These are phyloP conservation scores for Pichia sp. DNA, from an alignment of 1,139 yeast genomes.

Conservation along the genomic window DNA sequence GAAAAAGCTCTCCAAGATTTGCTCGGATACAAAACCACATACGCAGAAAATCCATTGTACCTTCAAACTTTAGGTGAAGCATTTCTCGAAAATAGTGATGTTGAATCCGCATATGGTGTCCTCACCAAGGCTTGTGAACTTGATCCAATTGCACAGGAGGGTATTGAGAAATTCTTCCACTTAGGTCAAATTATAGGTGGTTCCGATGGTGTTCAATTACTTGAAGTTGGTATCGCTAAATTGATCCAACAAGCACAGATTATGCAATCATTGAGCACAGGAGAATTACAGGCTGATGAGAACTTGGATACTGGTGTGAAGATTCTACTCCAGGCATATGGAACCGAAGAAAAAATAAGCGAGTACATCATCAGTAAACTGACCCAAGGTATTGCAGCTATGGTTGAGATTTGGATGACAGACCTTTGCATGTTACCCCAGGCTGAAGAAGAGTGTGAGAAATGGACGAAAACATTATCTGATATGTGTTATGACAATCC, in stretches of 20 bases:
- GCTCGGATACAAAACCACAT: conserved; percentile 27
- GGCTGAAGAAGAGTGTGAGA: conserved; percentile 79
- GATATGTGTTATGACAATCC: conserved; percentile 55
- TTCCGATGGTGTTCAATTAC: conserved; percentile 57
- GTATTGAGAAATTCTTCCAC: conserved; percentile 78
- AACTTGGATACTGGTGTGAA: conserved; percentile 24
- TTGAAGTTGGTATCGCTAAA: conserved; percentile 55
- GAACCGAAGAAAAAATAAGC: conserved; percentile 20
- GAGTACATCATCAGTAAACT: conserved; percentile 41
- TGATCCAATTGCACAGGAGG: conserved; percentile 59
- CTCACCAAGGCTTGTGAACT: conserved; percentile 57
- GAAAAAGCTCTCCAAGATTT: conserved; percentile 35
- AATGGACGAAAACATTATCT: conserved; percentile 59
- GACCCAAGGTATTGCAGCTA: conserved; percentile 73
- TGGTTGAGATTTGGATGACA: conserved; percentile 98
- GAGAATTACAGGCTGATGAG: conserved; percentile 26
- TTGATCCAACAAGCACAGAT: conserved; percentile 33
- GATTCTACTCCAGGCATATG: conserved; percentile 27
- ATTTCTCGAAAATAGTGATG: conserved; percentile 67
- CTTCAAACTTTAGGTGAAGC: conserved; percentile 63
- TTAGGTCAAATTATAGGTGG: conserved; percentile 92
- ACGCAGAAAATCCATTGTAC: conserved; percentile 29
- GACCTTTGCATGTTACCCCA: conserved; percentile 91
- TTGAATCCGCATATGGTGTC: conserved; percentile 68
- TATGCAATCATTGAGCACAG: conserved; percentile 22